These are phyloP conservation scores for Coemansia javaensis DNA, from an alignment of 192 early-diverging fungal genomes.

Conservation along the genomic window DNA sequence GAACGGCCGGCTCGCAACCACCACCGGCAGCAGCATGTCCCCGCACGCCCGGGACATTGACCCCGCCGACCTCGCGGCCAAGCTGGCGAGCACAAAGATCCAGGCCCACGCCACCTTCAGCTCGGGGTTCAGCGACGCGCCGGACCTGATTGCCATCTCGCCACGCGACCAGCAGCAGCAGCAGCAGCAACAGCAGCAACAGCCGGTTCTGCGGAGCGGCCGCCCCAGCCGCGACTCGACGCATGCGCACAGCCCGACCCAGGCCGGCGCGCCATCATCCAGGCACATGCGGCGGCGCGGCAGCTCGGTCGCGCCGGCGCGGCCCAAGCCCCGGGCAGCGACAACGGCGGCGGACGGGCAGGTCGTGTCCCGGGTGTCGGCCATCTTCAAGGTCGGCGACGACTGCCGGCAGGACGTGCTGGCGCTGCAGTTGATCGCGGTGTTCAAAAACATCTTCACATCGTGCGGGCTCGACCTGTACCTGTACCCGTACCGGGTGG, in stretches of 20 bases:
- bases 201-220: constrained; percentile 11
- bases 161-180: constrained; percentile 8
- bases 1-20: too few species aligned
- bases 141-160: constrained; percentile 44
- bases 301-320: neutral
- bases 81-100: constrained; percentile 27
- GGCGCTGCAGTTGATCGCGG: constrained; percentile 93
- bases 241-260: constrained; percentile 27
- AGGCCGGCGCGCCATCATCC: too few species aligned
- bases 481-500: constrained; percentile 93
- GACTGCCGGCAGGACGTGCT: constrained; percentile 99
- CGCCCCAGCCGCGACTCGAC: constrained; percentile 30
- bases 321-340: neutral
- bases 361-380: constrained; percentile 64
- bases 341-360: neutral
- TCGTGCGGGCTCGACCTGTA: constrained; percentile 91
- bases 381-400: constrained; percentile 99
- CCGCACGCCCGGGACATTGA: constrained; percentile 11
- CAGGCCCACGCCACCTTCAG: constrained; percentile 22
- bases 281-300: neutral
- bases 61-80: constrained; percentile 14
- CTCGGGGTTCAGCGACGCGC: constrained; percentile 41
- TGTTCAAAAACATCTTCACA: constrained; percentile 95
- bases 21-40: neutral
- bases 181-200: too few species aligned